Evolutionary conservation across 129 eudicot genomes (phyloP).

Genomic region (Arctium lappa): DNA sequence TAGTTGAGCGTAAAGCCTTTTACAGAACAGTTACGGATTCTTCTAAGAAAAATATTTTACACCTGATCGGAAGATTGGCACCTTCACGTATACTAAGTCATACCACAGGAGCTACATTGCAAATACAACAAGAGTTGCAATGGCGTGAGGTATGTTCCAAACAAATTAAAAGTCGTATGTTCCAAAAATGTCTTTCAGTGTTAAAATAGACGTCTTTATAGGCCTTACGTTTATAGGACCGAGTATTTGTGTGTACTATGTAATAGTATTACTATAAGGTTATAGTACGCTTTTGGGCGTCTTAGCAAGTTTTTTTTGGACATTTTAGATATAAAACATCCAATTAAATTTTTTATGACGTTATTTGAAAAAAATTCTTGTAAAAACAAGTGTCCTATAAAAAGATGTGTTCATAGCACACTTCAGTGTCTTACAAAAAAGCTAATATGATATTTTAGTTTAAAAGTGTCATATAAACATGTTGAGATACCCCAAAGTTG

Average conservation of each 20-base stretch:
- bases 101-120: constrained; percentile 20
- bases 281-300: not conserved
- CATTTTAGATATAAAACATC: not conserved
- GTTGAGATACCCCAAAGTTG: too few species aligned
- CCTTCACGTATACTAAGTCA: constrained; percentile 14
- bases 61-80: constrained; percentile 23
- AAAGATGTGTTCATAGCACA: not conserved
- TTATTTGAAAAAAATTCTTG: too few species aligned
- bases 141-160: constrained; percentile 20
- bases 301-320: not conserved
- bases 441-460: not conserved
- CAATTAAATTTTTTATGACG: not conserved
- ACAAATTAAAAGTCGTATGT: not conserved
- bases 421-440: not conserved
- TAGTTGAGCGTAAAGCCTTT: not conserved
- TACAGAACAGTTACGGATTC: not conserved
- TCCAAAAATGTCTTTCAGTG: not conserved
- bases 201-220: not conserved
- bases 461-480: not conserved
- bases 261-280: not conserved
- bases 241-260: not conserved
- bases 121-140: constrained; percentile 23
- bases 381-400: not conserved
- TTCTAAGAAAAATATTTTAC: constrained; percentile 12
- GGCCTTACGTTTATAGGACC: too few species aligned